Evolutionary conservation across 495 filamentous ascomycete genomes (phyloP), one percentile per base, ranked within the genome.

Genomic region (Bryoglossum gracile): DNA sequence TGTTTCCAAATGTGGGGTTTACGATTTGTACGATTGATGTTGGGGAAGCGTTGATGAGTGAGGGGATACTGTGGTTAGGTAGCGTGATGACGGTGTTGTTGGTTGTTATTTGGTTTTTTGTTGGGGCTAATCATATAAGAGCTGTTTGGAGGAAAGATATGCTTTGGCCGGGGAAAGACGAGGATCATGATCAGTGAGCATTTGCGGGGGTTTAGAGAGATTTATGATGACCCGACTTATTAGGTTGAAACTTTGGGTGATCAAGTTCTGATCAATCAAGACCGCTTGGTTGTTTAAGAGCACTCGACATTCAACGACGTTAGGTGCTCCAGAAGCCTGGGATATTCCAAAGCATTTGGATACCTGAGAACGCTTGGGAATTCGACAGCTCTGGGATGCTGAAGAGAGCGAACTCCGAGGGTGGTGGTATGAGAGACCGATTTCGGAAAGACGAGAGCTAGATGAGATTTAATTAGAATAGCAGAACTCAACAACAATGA

Each of bases 151-250:
- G 56, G 22, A 60, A 69, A 50, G 70, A 82, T 52, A 81, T 84
- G 36, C 65, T 83, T 54, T 81, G 69, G 56, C 77, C 78, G 14
- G 80, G 79, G 3, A 81, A 77, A 51, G 81, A 84, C 48, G 79
- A 84, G 54, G 80, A 83, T 61, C 46, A 48, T 32, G 51, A 54
- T 34, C 44, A 49, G 28, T 42, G 18, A 48, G 23, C 18, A 34
- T 8, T 21, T 18, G 2, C 14, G 24, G 23, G 32, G n/a, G 18
- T 36, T 36, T 19, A 21, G 37, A 18, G 17, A 40, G 18, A 11
- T 6, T 5, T 30, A 30, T 5, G 13, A 13, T 6, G 13, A 13
- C 26, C 6, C 13, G 13, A 30, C 5, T 5, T 6, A 13, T 30
- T 30, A 13, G 26, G n/a, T n/a, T n/a, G n/a, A n/a, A n/a, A n/a